These are phyloP conservation scores for Beauveria australis DNA, from an alignment of 2,329 filamentous ascomycete species.

Conservation along the genomic window DNA sequence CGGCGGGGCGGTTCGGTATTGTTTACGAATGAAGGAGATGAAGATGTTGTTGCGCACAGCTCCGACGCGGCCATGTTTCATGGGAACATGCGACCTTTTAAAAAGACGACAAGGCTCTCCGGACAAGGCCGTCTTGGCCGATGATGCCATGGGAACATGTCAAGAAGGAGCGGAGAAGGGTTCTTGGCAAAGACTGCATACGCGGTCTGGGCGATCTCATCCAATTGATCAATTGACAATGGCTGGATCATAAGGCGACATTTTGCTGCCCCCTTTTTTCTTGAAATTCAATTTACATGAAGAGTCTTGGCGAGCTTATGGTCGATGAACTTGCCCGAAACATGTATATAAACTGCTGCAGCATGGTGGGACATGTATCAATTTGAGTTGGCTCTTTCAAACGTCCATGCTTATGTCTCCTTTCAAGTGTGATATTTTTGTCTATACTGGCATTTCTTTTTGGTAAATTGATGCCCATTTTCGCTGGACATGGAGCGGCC, in stretches of 20 bases:
- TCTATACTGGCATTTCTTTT: not conserved
- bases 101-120: not conserved
- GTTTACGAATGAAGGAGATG: not conserved
- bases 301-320: not conserved
- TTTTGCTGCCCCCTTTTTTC: not conserved
- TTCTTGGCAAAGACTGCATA: not conserved
- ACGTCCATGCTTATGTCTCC: not conserved
- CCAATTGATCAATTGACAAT: not conserved
- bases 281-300: not conserved
- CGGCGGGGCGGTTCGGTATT: not conserved
- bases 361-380: no score
- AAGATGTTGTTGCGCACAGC: not conserved
- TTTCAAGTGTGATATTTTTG: not conserved
- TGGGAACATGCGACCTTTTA: not conserved
- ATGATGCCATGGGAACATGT: not conserved
- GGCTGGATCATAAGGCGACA: not conserved
- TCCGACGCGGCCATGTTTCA: not conserved
- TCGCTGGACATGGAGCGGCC: not conserved
- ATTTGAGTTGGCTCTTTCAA: no score
- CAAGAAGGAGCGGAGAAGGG: slow-evolving; percentile 2
- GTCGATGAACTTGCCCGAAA: no score
- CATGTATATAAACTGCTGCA: not conserved
- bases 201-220: not conserved
- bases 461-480: not conserved
- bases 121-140: not conserved